Evolutionary conservation across 306 rosid genomes (phyloP), one percentile per base, ranked within the genome.

Genomic region (Trifolium repens): DNA sequence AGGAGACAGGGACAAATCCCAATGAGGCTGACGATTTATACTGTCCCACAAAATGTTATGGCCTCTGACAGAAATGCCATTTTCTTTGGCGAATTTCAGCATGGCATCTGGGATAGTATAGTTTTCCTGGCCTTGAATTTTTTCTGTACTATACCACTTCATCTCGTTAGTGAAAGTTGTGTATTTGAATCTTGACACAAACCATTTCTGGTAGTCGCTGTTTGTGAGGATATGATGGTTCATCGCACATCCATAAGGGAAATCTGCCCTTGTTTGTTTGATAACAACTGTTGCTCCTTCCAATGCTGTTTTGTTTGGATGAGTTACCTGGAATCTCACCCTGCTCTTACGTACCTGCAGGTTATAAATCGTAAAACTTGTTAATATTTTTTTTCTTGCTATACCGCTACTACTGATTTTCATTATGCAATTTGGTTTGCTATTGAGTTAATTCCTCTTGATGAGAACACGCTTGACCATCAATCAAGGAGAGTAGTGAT

Each of bases 71-170:
- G 76, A 42, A 74, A 91, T 86, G 32, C 71, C 85, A 39, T 89
- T 68, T n/a, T 82, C 55, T 69, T 83, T 81, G 66, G 84, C 13
- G 37, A 89, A 87, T 39, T 78, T 30, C 16, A 89, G 17, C 97
- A 89, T 89, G 83, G 91, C 88, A 72, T 91, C 97, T 49, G 91
- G 37, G 39, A 83, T 59, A 2, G 92, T 83, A 52, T 91, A 87
- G 88, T 89, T 91, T 65, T 89, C 97, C 34, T 73, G 68, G 30
- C 94, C 92, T 77, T 55, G 78, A 34, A 9, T 43, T 58, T 12
- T 79, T 81, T 91, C 94, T 10, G 84, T 91, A 75, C 91, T 85
- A 27, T 89, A 89, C 97, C 97, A 91, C 74, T 91, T 91, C 97
- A 91, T 91, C 78, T 78, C 88, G 27, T 91, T 91, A 71, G 94